phyloP scores from a whole-genome alignment of 2,329 filamentous ascomycete genomes.

The Calonectria naviculata region DNA sequence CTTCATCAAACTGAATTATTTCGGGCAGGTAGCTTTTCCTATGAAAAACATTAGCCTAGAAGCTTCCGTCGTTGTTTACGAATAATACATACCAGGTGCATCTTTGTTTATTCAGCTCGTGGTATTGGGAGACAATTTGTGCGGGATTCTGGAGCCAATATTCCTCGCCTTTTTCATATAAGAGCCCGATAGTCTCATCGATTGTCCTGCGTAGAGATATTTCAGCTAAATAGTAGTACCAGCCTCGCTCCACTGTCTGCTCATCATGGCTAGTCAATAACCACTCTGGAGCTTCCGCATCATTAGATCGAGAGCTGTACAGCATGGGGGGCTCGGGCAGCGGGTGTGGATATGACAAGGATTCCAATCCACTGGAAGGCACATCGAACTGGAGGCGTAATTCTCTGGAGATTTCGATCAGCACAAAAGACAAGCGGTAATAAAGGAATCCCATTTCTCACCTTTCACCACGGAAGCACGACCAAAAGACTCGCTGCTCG shows the following conservation, averaged over 20 bases:
- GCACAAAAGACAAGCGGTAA: no score
- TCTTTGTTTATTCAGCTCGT: constrained; percentile 24
- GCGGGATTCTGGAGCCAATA: constrained; percentile 19
- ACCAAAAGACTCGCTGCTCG: background rate
- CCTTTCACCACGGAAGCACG: background rate
- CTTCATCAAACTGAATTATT: constrained; percentile 22
- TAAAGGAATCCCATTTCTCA: no score
- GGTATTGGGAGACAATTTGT: constrained; percentile 15
- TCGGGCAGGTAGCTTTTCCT: constrained; percentile 20
- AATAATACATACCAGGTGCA: constrained; percentile 10
- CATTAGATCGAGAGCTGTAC: background rate
- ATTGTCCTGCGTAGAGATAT: constrained; percentile 35
- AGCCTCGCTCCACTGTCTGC: constrained; percentile 22
- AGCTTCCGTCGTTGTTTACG: no score
- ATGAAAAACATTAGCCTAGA: background rate
- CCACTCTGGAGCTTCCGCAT: background rate
- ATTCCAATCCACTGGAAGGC: background rate
- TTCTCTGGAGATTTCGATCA: no score
- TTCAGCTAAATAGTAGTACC: constrained; percentile 36
- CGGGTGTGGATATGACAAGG: background rate
- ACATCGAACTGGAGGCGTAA: background rate
- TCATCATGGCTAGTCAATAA: background rate
- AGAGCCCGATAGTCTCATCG: constrained; percentile 20
- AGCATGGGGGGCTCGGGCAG: background rate
- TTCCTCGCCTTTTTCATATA: constrained; percentile 19